Conservation (phyloP, 345 rosid genomes). For the Populus davidiana region DNA sequence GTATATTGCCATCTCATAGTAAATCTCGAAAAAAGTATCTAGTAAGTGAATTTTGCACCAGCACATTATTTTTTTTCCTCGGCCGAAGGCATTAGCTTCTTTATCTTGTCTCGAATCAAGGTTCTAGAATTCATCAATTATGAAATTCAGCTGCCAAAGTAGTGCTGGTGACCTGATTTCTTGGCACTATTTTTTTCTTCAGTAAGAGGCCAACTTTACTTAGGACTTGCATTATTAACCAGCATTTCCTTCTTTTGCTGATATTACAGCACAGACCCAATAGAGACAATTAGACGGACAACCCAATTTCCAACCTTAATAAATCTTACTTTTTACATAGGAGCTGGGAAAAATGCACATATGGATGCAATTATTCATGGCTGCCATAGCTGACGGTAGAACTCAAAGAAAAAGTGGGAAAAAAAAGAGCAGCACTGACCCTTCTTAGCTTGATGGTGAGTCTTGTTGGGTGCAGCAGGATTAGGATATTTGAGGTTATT, state of each 20-base stretch:
- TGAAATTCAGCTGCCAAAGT: no score
- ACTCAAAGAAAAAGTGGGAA: background rate
- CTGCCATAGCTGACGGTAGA: background rate
- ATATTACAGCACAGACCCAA: no score
- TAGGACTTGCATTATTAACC: no score
- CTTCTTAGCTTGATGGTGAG: conserved; percentile 24
- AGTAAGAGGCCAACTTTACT: no score
- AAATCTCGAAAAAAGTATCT: background rate
- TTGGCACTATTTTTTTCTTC: no score
- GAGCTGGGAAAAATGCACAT: background rate
- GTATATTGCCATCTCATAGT: background rate
- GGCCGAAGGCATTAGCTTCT: no score
- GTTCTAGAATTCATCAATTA: no score
- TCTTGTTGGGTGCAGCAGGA: conserved; percentile 31
- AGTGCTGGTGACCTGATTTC: no score
- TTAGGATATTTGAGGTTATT: conserved; percentile 56
- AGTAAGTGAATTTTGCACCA: background rate
- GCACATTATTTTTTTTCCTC: background rate
- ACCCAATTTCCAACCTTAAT: background rate
- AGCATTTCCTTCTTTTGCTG: no score
- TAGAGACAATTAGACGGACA: background rate
- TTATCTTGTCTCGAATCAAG: no score
- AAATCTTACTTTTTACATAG: background rate
- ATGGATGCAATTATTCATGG: background rate
- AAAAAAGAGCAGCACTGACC: conserved; percentile 22